Base-by-base conservation (phyloP, 352 stramenopile genomes). In the Phytopythium helicoides region DNA sequence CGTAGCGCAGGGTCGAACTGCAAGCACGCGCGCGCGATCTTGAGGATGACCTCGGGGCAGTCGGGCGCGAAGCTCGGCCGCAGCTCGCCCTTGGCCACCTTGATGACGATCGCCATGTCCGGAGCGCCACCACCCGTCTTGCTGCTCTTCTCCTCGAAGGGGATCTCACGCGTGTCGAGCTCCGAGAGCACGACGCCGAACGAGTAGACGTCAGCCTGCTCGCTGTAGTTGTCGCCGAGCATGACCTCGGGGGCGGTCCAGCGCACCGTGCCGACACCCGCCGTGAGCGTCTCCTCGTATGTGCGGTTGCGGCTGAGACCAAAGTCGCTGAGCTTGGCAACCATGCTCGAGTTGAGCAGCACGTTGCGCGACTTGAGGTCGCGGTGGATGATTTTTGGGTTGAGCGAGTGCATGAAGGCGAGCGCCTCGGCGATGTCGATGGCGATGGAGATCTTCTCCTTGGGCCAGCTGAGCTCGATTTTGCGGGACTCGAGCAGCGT, bases 161-260 rank as follows among this genome's bases (percentile, higher is more conserved):
- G 85, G 49, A 95, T 93, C 68, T 92, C 82, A 37, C 76, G 85
- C 55, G 85, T 92, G 63, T 95, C 85, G 26, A 95, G 61, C 57
- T 95, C 85, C 38, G 74, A 90, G 22, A 95, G 72, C 56, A 95
- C 85, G 47, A 95, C 81, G 58, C 86, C 86, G 48, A 89, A 95
- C 64, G 86, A 94, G 76, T 92, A 95, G 44, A 95, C 80, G 50
- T 95, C 86, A 25, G 82, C 81, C 62, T 91, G 74, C 52, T 94
- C 86, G 26, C 73, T 86, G 68, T 94, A 94, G 64, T 93, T 91
- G 45, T 93, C 83, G 16, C 84, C 86, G 11, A 93, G 75, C 80
- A 95, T 93, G 19, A 95, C 83, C 51, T 95, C 86, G 14, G 86
- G 86, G 18, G 86, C 86, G 12, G 80, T 94, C 86, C 86, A 95